Evolutionary conservation across 116 monocot genomes (phyloP).

Genomic region (Iris pallida): DNA sequence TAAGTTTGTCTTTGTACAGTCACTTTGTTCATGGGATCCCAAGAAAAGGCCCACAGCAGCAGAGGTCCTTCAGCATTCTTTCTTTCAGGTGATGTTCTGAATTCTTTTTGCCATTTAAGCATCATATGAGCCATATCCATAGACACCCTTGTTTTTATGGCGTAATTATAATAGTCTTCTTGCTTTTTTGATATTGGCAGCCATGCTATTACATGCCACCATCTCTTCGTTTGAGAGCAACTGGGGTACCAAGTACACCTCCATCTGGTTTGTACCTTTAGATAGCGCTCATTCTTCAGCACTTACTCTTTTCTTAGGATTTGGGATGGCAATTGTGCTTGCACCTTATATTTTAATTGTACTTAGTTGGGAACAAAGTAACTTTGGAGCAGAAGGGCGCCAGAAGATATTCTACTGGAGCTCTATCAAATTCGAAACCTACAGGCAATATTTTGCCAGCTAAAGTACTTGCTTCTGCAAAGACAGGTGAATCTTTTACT

Average conservation of each 20-base stretch:
- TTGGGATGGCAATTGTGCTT: neutral
- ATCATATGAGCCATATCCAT: too few species aligned
- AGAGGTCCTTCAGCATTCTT: slow-evolving; percentile 77
- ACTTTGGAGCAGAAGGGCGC: slow-evolving; percentile 34
- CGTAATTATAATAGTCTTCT: neutral
- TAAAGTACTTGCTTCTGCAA: slow-evolving; percentile 32
- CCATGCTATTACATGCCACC: slow-evolving; percentile 46
- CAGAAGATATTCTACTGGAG: slow-evolving; percentile 59
- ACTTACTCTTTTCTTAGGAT: neutral
- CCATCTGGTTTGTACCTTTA: slow-evolving; percentile 40
- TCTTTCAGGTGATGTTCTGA: slow-evolving; percentile 50
- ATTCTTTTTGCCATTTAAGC: neutral
- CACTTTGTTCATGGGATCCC: slow-evolving; percentile 87
- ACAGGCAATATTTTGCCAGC: slow-evolving; percentile 24
- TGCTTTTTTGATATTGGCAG: slow-evolving; percentile 19
- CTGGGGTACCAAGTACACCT: slow-evolving; percentile 36
- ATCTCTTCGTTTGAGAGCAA: slow-evolving; percentile 45
- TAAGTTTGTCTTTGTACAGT: slow-evolving; percentile 29
- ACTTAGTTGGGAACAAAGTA: slow-evolving; percentile 32
- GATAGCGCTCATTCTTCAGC: neutral
- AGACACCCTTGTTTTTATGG: too few species aligned
- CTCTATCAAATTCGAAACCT: slow-evolving; percentile 29
- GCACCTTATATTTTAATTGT: neutral
- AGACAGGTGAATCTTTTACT: slow-evolving; percentile 23
- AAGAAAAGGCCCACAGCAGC: slow-evolving; percentile 65